Evolutionary conservation across 257 asterid species (phyloP), one percentile per base, ranked within the genome.

Genomic region (Fraxinus pennsylvanica): DNA sequence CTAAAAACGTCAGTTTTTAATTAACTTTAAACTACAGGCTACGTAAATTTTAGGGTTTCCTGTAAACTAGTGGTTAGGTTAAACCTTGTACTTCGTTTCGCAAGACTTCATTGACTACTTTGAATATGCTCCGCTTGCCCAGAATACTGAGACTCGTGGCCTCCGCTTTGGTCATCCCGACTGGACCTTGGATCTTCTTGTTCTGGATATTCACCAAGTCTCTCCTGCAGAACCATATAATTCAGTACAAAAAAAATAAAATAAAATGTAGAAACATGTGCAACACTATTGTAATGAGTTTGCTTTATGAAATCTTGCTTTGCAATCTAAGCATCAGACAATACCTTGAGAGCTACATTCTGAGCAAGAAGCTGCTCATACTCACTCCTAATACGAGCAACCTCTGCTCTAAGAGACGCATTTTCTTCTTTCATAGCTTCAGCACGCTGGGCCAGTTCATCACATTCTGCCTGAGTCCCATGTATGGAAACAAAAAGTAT

Each of bases 151-250:
- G 85, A 76, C 41, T 85, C 88, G 3, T 84, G 78, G 81, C 82
- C 80, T 17, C 75, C 65, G 54, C 72, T 85, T 79, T 79, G 84
- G 80, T 91, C 90, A 15, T 88, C 91, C 82, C 89, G 83, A 81
- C 86, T 80, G 73, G 91, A 68, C 82, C 93, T 87, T 22, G 91
- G 96, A 82, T 88, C 94, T 17, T 89, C 96, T 74, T 83, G 82
- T 21, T 83, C 96, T 33, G 92, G 78, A 86, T 72, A 84, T 82
- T 94, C 97, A 27, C 94, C 92, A 7, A 89, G 92, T 78, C 91
- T 86, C 92, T 88, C 97, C 98, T 93, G 92, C 79, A 81, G 72
- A 81, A 80, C 67, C 43, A 54, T 73, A 73, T 43, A 12, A 14
- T 43, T 70, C 68, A 25, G 6, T 13, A 9, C n/a, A 13, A 47